Conservation (phyloP, 2,329 filamentous ascomycete species). For the Claviceps capensis region DNA sequence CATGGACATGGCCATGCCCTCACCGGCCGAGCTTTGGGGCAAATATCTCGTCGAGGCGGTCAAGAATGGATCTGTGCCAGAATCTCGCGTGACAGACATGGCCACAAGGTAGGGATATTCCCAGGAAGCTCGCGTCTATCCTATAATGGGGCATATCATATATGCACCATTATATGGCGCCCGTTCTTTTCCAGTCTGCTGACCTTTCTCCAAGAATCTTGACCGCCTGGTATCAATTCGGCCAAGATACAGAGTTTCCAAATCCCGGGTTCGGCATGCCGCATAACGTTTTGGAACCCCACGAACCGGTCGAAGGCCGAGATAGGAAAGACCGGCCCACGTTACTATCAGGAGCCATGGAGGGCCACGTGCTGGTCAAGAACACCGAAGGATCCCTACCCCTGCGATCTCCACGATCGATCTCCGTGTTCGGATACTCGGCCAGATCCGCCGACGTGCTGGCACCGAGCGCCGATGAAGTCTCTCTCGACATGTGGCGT, state of each 20-base stretch:
- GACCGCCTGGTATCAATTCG: slow-evolving; percentile 42
- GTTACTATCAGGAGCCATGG: slow-evolving; percentile 42
- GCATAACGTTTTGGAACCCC: slow-evolving; percentile 31
- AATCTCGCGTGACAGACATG: slow-evolving; percentile 48
- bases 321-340: slow-evolving; percentile 26
- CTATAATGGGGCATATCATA: no score
- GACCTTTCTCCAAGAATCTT: slow-evolving; percentile 22
- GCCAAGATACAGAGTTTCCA: slow-evolving; percentile 34
- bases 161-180: no score
- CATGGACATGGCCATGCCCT: slow-evolving; percentile 60
- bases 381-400: slow-evolving; percentile 43
- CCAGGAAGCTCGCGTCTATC: no score
- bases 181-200: not conserved
- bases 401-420: slow-evolving; percentile 31
- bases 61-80: slow-evolving; percentile 42
- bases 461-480: slow-evolving; percentile 20
- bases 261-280: slow-evolving; percentile 39
- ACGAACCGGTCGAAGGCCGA: slow-evolving; percentile 39
- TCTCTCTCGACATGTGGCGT: slow-evolving; percentile 20
- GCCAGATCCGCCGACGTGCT: slow-evolving; percentile 31
- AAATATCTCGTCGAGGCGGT: slow-evolving; percentile 45
- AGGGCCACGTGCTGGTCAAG: slow-evolving; percentile 52
- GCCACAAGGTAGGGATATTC: slow-evolving; percentile 24
- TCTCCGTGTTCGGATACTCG: slow-evolving; percentile 52
- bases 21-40: slow-evolving; percentile 25